A percentile compares a stretch with the other conserved stretches of the same genome.
These are phyloP conservation scores for Aspergillus sp. DNA, from an alignment of 2,329 filamentous ascomycete genomes.

Conservation along the genomic window DNA sequence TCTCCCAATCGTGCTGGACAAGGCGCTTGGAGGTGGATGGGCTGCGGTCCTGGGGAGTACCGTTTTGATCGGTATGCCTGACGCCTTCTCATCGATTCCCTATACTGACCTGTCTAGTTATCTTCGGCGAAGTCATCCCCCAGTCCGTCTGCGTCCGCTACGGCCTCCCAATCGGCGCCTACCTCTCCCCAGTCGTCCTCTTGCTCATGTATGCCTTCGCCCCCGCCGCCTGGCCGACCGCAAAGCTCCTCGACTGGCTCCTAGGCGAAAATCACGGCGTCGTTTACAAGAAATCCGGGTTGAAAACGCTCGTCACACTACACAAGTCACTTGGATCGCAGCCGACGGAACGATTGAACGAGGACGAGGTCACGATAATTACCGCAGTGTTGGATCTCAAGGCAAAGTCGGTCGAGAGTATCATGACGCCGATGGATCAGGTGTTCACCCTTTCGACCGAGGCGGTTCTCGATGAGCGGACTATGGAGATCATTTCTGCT, in stretches of 20 bases:
- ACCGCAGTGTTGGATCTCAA: slow-evolving; percentile 95
- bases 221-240: slow-evolving; percentile 90
- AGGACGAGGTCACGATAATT: slow-evolving; percentile 98
- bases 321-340: slow-evolving; percentile 86
- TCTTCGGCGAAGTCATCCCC: slow-evolving; percentile 95
- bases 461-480: slow-evolving; percentile 86
- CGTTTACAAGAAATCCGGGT: slow-evolving; percentile 94
- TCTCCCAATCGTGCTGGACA: slow-evolving; percentile 89
- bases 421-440: slow-evolving; percentile 98
- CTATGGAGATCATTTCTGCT: slow-evolving; percentile 90
- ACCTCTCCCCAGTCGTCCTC: slow-evolving; percentile 86
- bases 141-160: slow-evolving; percentile 97
- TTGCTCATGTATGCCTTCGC: slow-evolving; percentile 89
- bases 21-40: slow-evolving; percentile 91
- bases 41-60: slow-evolving; percentile 93
- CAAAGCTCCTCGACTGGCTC: slow-evolving; percentile 90
- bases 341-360: slow-evolving; percentile 82
- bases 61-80: slow-evolving; percentile 76
- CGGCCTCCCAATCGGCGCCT: slow-evolving; percentile 90
- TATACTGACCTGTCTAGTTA: slow-evolving; percentile 65
- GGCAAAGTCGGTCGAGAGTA: slow-evolving; percentile 89
- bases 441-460: slow-evolving; percentile 97
- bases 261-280: slow-evolving; percentile 95
- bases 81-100: background rate
- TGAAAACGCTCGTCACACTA: slow-evolving; percentile 94